phyloP scores from a whole-genome alignment of 208 protist genomes.

The Leptomonas pyrrhocoris region DNA sequence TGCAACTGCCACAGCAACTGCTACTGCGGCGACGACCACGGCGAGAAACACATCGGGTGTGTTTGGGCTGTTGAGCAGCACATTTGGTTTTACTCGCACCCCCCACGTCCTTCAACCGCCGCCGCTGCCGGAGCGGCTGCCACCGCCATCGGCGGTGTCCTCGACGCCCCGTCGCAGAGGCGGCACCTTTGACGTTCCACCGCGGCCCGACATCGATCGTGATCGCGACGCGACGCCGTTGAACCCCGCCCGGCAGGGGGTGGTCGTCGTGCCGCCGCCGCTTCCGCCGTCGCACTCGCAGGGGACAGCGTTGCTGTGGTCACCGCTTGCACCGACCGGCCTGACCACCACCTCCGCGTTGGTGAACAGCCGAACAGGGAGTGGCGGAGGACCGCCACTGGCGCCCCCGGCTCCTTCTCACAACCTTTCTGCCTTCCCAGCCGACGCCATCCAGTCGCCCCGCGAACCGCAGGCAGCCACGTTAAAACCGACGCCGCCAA shows the following conservation, averaged over 20 bases:
- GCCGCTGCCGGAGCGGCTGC: background rate
- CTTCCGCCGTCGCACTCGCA: background rate
- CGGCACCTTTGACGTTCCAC: too few species aligned
- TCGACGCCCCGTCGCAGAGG: too few species aligned
- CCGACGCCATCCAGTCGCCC: background rate
- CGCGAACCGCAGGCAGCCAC: slow-evolving; percentile 1
- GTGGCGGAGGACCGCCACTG: background rate
- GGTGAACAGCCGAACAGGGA: background rate
- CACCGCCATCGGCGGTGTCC: background rate
- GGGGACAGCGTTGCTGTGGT: too few species aligned
- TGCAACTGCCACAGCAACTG: background rate
- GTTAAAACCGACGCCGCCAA: background rate
- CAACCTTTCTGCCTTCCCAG: background rate
- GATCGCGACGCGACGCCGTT: background rate
- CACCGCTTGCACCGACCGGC: too few species aligned
- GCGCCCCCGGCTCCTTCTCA: background rate
- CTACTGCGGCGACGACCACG: too few species aligned
- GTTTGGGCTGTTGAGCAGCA: too few species aligned
- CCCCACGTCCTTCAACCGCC: background rate
- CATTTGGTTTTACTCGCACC: too few species aligned
- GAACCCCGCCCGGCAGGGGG: background rate
- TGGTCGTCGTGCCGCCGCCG: too few species aligned
- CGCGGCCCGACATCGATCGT: too few species aligned
- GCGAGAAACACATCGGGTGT: too few species aligned
- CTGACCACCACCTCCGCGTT: too few species aligned